Conservation (phyloP, 495 filamentous ascomycete genomes). For the Aspergillus diversus region DNA sequence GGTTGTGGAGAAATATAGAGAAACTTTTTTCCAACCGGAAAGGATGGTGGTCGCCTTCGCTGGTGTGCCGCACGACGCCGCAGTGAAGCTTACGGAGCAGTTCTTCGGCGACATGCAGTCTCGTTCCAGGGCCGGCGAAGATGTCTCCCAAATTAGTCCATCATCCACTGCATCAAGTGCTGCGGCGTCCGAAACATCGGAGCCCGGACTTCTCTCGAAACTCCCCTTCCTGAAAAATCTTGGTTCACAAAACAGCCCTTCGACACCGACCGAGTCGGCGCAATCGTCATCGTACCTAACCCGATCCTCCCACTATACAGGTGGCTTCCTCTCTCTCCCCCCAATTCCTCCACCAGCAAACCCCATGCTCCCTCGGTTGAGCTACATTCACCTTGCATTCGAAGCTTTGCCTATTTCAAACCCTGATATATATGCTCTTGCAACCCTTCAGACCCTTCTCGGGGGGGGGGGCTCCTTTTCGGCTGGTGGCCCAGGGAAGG, state of each 20-base stretch:
- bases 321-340: constrained; percentile 86
- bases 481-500: constrained; percentile 96
- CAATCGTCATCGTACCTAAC: constrained; percentile 59
- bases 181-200: constrained; percentile 44
- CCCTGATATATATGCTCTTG: constrained; percentile 92
- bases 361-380: constrained; percentile 78
- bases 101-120: constrained; percentile 90
- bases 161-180: constrained; percentile 43
- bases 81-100: constrained; percentile 76
- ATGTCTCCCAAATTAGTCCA: constrained; percentile 45
- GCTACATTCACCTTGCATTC: constrained; percentile 92
- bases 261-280: constrained; percentile 46
- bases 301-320: constrained; percentile 83
- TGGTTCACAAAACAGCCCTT: constrained; percentile 61
- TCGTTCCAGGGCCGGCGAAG: background rate
- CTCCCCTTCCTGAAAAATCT: constrained; percentile 94
- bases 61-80: constrained; percentile 80
- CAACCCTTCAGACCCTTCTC: constrained; percentile 94
- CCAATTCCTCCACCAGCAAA: constrained; percentile 75
- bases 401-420: constrained; percentile 91
- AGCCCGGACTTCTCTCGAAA: constrained; percentile 70
- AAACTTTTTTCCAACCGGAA: constrained; percentile 84
- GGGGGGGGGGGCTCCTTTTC: constrained; percentile 96
- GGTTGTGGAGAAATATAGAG: constrained; percentile 77
- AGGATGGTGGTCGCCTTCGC: constrained; percentile 94